Percentiles rank a stretch among this genome's conserved stretches.
These are phyloP conservation scores for Cutaneotrichosporon cavernicola DNA, from an alignment of 1,284 basidiomycete genomes.

Conservation along the genomic window DNA sequence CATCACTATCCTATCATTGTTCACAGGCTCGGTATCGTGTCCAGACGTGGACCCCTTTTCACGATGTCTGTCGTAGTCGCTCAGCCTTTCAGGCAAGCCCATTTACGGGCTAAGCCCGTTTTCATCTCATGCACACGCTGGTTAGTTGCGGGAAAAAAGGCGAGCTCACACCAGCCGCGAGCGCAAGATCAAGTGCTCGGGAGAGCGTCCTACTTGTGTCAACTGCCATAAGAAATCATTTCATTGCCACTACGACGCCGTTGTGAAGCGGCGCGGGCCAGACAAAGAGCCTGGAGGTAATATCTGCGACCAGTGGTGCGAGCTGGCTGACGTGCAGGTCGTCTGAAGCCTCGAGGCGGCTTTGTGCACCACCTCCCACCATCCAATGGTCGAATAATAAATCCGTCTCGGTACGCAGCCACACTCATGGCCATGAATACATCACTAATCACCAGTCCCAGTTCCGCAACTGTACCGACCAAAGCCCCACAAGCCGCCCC, in stretches of 20 bases:
- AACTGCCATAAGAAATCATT: conserved; percentile 25
- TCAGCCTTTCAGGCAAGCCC: not conserved
- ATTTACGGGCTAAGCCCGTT: not conserved
- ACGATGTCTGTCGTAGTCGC: not conserved
- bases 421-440: not conserved
- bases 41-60: not conserved
- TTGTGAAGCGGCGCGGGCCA: conserved; percentile 26
- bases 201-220: conserved; percentile 22
- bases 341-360: conserved; percentile 17
- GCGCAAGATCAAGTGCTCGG: conserved; percentile 29
- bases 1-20: not conserved
- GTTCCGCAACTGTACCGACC: not conserved
- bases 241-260: conserved; percentile 24
- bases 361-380: not conserved
- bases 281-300: conserved; percentile 33
- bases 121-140: conserved; percentile 26
- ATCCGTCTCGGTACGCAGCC: not conserved
- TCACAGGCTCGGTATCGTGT: not conserved
- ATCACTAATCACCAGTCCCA: not conserved
- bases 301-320: not conserved
- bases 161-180: conserved; percentile 17
- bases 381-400: not conserved
- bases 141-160: not conserved
- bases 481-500: not conserved
- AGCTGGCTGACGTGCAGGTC: conserved; percentile 12